These are phyloP conservation scores for Entomortierella beljakovae DNA, from an alignment of 192 early-diverging fungal genomes.

Conservation along the genomic window DNA sequence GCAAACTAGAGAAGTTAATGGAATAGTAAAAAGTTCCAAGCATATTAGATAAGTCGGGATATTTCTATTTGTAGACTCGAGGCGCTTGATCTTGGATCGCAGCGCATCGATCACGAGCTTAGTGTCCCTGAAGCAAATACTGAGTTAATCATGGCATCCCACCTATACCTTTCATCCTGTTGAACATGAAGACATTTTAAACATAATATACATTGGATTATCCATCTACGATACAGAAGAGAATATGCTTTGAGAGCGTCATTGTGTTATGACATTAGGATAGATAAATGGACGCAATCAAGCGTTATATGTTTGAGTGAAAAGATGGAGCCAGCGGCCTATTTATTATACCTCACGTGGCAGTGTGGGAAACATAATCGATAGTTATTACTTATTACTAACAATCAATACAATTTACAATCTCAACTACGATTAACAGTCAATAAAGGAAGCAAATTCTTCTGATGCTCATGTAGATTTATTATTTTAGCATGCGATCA, in stretches of 20 bases:
- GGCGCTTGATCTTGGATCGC: conserved; percentile 74
- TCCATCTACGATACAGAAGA: too few relatives aligned
- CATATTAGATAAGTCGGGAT: conserved; percentile 83
- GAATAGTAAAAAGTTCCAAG: conserved; percentile 76
- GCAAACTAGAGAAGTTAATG: conserved; percentile 82
- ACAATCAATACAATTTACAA: too few relatives aligned
- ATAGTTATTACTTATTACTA: too few relatives aligned
- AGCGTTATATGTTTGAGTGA: too few relatives aligned
- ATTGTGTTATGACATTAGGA: too few relatives aligned
- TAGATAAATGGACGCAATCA: too few relatives aligned
- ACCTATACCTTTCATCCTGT: conserved; percentile 28
- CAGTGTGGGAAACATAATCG: too few relatives aligned
- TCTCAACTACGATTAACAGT: neutral
- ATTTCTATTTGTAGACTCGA: conserved; percentile 60
- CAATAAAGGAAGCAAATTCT: neutral
- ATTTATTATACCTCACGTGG: too few relatives aligned
- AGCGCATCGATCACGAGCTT: conserved; percentile 85
- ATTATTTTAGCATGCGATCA: conserved; percentile 49
- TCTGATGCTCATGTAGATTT: conserved; percentile 2
- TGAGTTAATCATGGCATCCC: conserved; percentile 8
- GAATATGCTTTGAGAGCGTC: too few relatives aligned
- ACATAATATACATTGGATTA: too few relatives aligned
- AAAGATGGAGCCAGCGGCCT: too few relatives aligned
- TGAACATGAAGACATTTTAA: too few relatives aligned
- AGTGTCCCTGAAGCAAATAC: conserved; percentile 51